These are phyloP conservation scores for Neurospora sp. DNA, from an alignment of 495 filamentous ascomycete genomes.

Conservation along the genomic window DNA sequence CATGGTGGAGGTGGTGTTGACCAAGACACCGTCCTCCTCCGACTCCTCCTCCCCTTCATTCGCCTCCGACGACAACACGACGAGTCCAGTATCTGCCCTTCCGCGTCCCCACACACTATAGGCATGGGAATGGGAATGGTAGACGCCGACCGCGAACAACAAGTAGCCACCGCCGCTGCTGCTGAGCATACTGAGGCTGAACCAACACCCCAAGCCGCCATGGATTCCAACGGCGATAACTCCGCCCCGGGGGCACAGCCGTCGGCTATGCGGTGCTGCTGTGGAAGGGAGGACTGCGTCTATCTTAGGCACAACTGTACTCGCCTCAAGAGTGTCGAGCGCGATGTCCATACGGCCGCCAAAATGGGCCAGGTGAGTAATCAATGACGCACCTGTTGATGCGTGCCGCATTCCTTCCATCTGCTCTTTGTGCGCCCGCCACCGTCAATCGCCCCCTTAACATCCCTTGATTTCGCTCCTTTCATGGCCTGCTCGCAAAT, in stretches of 20 bases:
- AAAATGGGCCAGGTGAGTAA: slow-evolving; percentile 73
- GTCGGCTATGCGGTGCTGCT: slow-evolving; percentile 55
- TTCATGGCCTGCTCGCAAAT: not conserved
- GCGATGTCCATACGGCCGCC: slow-evolving; percentile 75
- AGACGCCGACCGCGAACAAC: slow-evolving; percentile 1
- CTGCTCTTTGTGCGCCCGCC: not conserved
- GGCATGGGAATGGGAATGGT: slow-evolving; percentile 15
- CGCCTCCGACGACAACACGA: not conserved
- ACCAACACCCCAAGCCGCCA: not conserved
- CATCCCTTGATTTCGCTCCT: not conserved
- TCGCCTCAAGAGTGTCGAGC: slow-evolving; percentile 72
- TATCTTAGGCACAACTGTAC: slow-evolving; percentile 67
- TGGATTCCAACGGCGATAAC: slow-evolving; percentile 9
- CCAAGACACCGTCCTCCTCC: not conserved
- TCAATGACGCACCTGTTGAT: not conserved
- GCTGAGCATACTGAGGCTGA: not conserved
- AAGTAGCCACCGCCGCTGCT: not conserved
- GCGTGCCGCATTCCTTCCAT: not conserved
- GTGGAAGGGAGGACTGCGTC: slow-evolving; percentile 69
- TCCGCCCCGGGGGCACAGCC: slow-evolving; percentile 5
- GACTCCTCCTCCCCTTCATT: not conserved
- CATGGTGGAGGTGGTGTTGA: not conserved
- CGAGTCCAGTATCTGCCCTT: not conserved
- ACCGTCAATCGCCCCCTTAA: not conserved
- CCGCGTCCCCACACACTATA: not conserved